These are phyloP conservation scores for Mollisia scopiformis DNA, from an alignment of 2,329 filamentous ascomycete species.

Conservation along the genomic window DNA sequence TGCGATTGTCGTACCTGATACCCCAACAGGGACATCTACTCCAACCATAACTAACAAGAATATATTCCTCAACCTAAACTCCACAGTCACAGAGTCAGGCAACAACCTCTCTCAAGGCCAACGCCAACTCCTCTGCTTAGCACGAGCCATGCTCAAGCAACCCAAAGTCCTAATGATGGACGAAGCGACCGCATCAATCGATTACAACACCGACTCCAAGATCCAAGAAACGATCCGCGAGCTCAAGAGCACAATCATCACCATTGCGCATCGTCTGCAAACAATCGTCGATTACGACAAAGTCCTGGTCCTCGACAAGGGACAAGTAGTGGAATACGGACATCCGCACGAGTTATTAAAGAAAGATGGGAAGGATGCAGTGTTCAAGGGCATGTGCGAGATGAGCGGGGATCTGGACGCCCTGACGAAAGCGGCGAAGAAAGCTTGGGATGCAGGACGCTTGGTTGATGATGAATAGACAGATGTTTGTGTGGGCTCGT, in stretches of 20 bases:
- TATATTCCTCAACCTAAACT: conserved; percentile 85
- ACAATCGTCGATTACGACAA: conserved; percentile 99
- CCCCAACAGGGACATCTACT: conserved; percentile 33
- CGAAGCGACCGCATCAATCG: conserved; percentile 95
- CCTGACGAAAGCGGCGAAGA: conserved; percentile 55
- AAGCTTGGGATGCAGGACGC: conserved; percentile 46
- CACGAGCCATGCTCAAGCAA: conserved; percentile 86
- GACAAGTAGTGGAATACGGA: conserved; percentile 85
- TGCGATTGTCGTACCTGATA: conserved; percentile 31
- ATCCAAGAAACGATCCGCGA: conserved; percentile 97
- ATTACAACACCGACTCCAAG: conserved; percentile 93
- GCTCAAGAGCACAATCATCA: conserved; percentile 90
- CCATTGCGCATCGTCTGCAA: conserved; percentile 92
- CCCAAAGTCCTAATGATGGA: conserved; percentile 98
- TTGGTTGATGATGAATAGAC: conserved; percentile 42
- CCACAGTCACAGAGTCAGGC: conserved; percentile 84
- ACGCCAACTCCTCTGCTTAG: conserved; percentile 90
- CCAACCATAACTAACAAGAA: conserved; percentile 80
- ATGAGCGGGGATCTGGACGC: conserved; percentile 66
- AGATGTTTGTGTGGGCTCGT: neutral
- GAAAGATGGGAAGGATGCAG: conserved; percentile 49
- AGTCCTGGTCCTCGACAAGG: conserved; percentile 91
- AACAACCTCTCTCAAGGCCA: conserved; percentile 96
- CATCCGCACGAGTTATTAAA: conserved; percentile 82
- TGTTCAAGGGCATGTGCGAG: conserved; percentile 70